phyloP scores from a whole-genome alignment of 345 rosid species.

The Eucalyptus erythrocorys region DNA sequence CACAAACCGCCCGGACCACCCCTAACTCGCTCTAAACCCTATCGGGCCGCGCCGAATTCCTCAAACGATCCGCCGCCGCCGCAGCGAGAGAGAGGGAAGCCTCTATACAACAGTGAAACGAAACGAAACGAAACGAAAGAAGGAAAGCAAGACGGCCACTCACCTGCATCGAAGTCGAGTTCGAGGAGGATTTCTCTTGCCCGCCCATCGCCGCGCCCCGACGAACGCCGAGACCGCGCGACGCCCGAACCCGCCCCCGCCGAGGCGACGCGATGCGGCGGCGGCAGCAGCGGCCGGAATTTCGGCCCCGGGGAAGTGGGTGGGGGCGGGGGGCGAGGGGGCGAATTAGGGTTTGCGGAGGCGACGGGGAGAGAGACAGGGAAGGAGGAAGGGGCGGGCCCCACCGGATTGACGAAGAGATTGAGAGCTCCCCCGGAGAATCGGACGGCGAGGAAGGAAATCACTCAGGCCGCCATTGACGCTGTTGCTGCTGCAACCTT shows the following conservation, averaged over 20 bases:
- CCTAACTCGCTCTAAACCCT: background rate
- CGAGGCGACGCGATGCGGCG: background rate
- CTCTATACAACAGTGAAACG: conserved; percentile 5
- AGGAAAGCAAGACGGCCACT: background rate
- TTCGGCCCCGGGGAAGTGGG: background rate
- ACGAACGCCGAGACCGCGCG: background rate
- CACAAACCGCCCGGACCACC: no score
- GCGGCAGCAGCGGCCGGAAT: background rate
- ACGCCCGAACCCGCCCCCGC: background rate
- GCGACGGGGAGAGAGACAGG: background rate
- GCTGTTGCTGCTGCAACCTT: background rate
- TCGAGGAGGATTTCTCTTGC: conserved; percentile 65
- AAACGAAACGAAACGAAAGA: background rate
- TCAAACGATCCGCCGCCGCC: background rate
- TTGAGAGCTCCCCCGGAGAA: background rate
- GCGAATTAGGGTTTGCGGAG: background rate
- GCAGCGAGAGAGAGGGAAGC: background rate
- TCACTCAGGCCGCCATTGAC: background rate
- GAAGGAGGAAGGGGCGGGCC: background rate
- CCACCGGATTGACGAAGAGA: background rate
- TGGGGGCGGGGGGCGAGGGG: background rate
- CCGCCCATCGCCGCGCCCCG: conserved; percentile 61
- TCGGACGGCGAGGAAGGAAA: background rate
- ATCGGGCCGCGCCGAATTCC: background rate
- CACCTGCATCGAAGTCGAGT: conserved; percentile 86